Base-by-base conservation (phyloP, 2,329 filamentous ascomycete genomes). In the Acrocalymma vagum region DNA sequence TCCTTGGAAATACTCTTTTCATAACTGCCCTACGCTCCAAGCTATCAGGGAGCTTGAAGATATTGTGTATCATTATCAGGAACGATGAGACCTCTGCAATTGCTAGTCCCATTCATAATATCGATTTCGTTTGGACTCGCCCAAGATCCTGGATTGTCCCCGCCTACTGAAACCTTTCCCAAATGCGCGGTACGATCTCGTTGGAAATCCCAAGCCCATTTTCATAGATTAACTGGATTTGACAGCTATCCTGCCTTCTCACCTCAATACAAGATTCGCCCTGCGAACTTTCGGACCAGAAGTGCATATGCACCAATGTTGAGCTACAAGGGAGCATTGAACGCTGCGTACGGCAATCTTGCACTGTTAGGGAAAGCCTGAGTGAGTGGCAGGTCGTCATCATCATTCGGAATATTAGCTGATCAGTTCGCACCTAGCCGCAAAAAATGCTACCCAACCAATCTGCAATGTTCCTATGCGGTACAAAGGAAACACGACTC, bases 381-480 rank as follows among this genome's bases (percentile, higher is more conserved):
- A 39, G 54, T 58, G 39, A 32, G 52, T 45, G 6, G 9, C n/a
- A n/a, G n/a, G n/a, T 17, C 9, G 6, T 9, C 1, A 7, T 22
- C 4, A 22, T 3, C 3, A 24, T 3, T 1, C 13, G 13, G 10
- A 20, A 9, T 21, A 23, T 4, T 2, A 6, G 8, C n/a, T 16
- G 16, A 42, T 54, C 13, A 58, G 23, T 8, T n/a, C n/a, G 2
- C 8, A 5, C 15, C 9, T 35, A 73, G 70, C 62, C 10, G 72
- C 70, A 4, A 72, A 76, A 50, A 76, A 76, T 44, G 56, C 67
- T 32, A 75, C 73, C 1, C 38, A 54, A 10, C 66, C 69, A 13
- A 52, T 61, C 23, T 78, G 75, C 38, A 57, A 62, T 20, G 67
- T 63, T 2, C 70, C 72, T 1, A 42, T 71, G 7, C 64, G 72